Evolutionary conservation across 306 rosid genomes (phyloP), one percentile per base, ranked within the genome.

Genomic region (Pterocarpus santalinus): DNA sequence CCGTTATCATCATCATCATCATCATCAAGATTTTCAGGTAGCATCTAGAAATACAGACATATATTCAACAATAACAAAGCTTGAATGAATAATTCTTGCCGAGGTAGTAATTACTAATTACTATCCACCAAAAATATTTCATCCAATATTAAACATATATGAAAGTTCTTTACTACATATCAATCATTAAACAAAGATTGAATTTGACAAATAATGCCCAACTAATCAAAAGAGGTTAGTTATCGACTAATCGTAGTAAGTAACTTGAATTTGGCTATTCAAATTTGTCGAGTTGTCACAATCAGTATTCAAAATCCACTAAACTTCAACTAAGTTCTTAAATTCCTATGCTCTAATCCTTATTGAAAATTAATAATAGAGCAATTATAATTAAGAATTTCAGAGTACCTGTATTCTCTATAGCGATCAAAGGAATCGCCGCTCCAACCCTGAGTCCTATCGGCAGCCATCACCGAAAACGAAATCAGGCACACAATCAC

Each of bases 371-470:
- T 43, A 43, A 22, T 43, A 43, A 43, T 43, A 1, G 8, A 6
- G 1, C 8, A 43, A 5, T 43, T 43, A 43, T 43, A 43, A 43
- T 43, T 4, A 43, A 10, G 8, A 43, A 43, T 1, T 43, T 43
- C 2, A 10, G 47, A n/a, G 60, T 64, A 91, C 99, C 99, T 95
- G 86, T 95, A 95, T 77, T 95, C 99, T 83, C 84, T 95, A 80
- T 95, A 95, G 80, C 99, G 97, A 78, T 93, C 95, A 65, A 88
- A 95, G 60, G 99, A 95, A 63, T 95, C 99, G 2, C 99, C 99
- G 64, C 94, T 91, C 99, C 99, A 95, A 14, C 99, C 99, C 81
- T 88, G 97, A 22, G 98, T 95, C 77, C 80, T 90, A 82, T 95
- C 94, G 0, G 99, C 91, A 11, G 97, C 99, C 99, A 95, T 93